Evolutionary conservation across 78 protist species (phyloP).

Genomic region (slime mould (Dictyostelium discoideum)): DNA sequence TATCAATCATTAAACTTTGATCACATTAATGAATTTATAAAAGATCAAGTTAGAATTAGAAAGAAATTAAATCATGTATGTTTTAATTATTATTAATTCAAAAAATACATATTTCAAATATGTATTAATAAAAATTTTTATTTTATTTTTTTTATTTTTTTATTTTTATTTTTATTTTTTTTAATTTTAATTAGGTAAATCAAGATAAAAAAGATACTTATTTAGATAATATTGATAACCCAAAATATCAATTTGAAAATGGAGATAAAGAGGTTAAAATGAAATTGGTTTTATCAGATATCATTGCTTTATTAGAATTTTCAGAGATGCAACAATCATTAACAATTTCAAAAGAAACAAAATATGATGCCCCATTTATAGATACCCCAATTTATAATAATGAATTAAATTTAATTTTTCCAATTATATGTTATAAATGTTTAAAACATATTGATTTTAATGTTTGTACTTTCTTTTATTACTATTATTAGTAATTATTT

Average conservation of each 20-base stretch:
- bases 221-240: neutral
- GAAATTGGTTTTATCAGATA: neutral
- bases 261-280: neutral
- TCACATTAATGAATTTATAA: neutral
- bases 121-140: neutral
- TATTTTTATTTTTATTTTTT: neutral
- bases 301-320: constrained; percentile 17
- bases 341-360: neutral
- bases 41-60: neutral
- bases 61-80: constrained; percentile 5
- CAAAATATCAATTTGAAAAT: constrained; percentile 4
- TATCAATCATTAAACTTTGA: neutral
- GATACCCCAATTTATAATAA: constrained; percentile 35
- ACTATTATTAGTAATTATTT: neutral
- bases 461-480: neutral
- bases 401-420: constrained; percentile 26
- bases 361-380: neutral
- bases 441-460: constrained; percentile 18
- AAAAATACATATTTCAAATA: too few relatives aligned
- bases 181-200: neutral
- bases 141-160: too few relatives aligned
- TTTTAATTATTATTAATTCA: neutral
- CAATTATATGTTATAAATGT: constrained; percentile 16
- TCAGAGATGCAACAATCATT: constrained; percentile 2
- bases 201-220: neutral